A percentile compares a stretch with the other conserved stretches of the same genome.
These are phyloP conservation scores for Pontederia paniculata DNA, from an alignment of 176 grass and related monocot species.

Conservation along the genomic window DNA sequence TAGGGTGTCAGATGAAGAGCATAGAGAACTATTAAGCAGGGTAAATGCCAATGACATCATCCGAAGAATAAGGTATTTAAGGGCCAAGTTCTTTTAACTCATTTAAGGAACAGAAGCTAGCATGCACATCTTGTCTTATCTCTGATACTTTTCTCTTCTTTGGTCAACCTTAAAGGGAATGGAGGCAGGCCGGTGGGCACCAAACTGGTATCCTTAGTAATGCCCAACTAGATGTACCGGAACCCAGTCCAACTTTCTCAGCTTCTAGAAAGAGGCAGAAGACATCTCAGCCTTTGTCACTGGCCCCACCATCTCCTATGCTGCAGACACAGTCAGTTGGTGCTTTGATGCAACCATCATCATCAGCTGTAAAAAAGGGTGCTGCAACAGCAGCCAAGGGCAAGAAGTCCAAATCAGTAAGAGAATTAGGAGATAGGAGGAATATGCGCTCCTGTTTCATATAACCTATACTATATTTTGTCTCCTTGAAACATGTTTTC, in stretches of 20 bases:
- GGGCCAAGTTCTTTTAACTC: not conserved
- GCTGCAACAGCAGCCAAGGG: slow-evolving; percentile 48
- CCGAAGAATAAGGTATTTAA: slow-evolving; percentile 53
- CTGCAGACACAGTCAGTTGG: slow-evolving; percentile 49
- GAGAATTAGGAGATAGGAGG: not conserved
- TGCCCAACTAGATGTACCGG: slow-evolving; percentile 43
- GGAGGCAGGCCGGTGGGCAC: slow-evolving; percentile 21
- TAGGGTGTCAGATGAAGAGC: slow-evolving; percentile 74
- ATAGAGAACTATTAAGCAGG: slow-evolving; percentile 59
- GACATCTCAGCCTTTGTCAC: slow-evolving; percentile 53
- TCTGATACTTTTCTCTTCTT: not conserved
- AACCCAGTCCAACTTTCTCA: slow-evolving; percentile 49
- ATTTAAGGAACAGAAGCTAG: not conserved
- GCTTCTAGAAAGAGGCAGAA: slow-evolving; percentile 91
- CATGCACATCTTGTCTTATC: not conserved
- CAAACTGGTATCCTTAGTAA: slow-evolving; percentile 41
- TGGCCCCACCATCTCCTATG: slow-evolving; percentile 35
- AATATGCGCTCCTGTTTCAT: not conserved
- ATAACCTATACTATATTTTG: slow-evolving; percentile 2
- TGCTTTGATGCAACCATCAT: slow-evolving; percentile 47
- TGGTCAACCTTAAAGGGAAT: no score
- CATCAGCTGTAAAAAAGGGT: slow-evolving; percentile 53
- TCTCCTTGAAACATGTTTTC: not conserved
- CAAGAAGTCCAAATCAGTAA: slow-evolving; percentile 77
- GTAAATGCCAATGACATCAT: slow-evolving; percentile 79